phyloP scores from a whole-genome alignment of 1,284 basidiomycete genomes.

The Porogramme epimiltina region DNA sequence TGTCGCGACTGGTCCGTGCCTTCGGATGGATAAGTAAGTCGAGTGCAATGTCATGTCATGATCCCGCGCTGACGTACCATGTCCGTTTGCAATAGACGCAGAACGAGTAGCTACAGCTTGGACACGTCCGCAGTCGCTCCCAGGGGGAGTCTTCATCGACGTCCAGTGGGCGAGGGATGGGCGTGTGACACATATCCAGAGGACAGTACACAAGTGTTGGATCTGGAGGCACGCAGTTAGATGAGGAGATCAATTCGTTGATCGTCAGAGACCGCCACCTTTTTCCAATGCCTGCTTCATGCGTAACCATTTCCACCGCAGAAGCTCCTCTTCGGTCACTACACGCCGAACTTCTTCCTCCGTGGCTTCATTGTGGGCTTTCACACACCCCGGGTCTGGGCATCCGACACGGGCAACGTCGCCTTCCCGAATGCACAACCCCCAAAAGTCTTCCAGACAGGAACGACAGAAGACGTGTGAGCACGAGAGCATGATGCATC shows the following conservation, averaged over 20 bases:
- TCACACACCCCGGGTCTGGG: slow-evolving; percentile 74
- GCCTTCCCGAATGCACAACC: slow-evolving; percentile 72
- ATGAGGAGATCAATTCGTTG: not conserved
- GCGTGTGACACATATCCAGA: slow-evolving; percentile 68
- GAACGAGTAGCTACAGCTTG: slow-evolving; percentile 67
- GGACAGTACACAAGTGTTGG: slow-evolving; percentile 78
- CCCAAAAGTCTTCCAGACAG: slow-evolving; percentile 77
- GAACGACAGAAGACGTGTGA: slow-evolving; percentile 72
- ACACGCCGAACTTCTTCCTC: slow-evolving; percentile 74
- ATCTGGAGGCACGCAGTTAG: slow-evolving; percentile 46
- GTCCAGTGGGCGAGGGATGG: slow-evolving; percentile 54
- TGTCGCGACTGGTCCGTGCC: slow-evolving; percentile 73
- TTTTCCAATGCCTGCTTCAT: slow-evolving; percentile 70
- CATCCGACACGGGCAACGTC: slow-evolving; percentile 71
- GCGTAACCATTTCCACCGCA: slow-evolving; percentile 73
- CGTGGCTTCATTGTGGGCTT: slow-evolving; percentile 60
- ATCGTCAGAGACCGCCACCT: slow-evolving; percentile 41
- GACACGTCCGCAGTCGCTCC: slow-evolving; percentile 69
- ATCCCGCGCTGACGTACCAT: slow-evolving; percentile 49
- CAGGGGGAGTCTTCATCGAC: slow-evolving; percentile 60
- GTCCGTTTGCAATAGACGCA: slow-evolving; percentile 75
- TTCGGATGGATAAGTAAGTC: slow-evolving; percentile 27
- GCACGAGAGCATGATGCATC: slow-evolving; percentile 68
- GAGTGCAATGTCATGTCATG: slow-evolving; percentile 8
- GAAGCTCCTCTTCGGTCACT: slow-evolving; percentile 59